A percentile compares a stretch with the other conserved stretches of the same genome.
phyloP scores from a whole-genome alignment of 2,329 filamentous ascomycete species.

The Colletotrichum simmondsii region DNA sequence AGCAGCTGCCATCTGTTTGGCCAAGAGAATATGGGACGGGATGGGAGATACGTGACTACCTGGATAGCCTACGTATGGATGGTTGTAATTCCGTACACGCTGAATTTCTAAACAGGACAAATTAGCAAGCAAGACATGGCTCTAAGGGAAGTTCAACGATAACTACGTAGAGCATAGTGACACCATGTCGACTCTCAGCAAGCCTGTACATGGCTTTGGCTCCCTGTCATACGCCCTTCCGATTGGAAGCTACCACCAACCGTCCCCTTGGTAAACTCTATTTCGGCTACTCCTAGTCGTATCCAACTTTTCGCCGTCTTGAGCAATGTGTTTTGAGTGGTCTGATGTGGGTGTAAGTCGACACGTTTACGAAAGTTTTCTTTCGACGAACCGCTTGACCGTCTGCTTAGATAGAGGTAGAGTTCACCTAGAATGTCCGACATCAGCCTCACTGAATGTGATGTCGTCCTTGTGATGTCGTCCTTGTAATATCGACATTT shows the following conservation, averaged over 20 bases:
- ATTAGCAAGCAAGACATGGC: background rate
- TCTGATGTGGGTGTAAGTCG: background rate
- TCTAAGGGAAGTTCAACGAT: too few species aligned
- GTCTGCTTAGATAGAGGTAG: background rate
- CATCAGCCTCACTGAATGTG: too few species aligned
- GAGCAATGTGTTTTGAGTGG: background rate
- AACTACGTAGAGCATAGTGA: background rate
- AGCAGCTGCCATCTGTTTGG: background rate
- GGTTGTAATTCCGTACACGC: background rate
- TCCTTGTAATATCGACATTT: background rate
- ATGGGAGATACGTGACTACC: background rate
- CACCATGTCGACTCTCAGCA: background rate
- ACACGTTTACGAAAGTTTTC: background rate
- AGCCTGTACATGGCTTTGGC: background rate
- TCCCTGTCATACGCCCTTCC: background rate
- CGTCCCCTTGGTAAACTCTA: background rate
- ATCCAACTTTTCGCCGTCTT: background rate
- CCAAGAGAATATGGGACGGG: background rate
- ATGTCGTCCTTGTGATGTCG: too few species aligned
- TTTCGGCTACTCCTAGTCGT: background rate
- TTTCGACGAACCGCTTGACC: background rate
- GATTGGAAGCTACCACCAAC: background rate
- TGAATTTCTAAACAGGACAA: background rate
- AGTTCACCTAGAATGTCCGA: too few species aligned
- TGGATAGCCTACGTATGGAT: background rate